These are phyloP conservation scores for Didymella lethalis DNA, from an alignment of 2,329 filamentous ascomycete species.

Conservation along the genomic window DNA sequence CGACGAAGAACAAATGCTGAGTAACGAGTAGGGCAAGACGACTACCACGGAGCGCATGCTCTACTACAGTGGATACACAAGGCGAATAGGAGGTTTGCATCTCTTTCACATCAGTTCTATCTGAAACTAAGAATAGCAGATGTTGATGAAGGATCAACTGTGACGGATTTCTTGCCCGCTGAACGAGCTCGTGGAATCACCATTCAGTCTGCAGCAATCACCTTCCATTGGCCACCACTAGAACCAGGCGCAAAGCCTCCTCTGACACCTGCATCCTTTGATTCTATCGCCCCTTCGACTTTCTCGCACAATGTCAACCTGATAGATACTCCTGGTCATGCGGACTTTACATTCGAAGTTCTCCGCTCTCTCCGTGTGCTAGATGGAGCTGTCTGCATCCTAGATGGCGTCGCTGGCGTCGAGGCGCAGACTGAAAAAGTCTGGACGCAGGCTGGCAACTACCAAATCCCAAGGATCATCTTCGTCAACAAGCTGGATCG, in stretches of 20 bases:
- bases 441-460: constrained; percentile 87
- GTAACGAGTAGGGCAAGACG: constrained; percentile 75
- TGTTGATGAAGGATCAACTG: constrained; percentile 94
- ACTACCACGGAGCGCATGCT: constrained; percentile 99
- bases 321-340: constrained; percentile 96
- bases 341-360: constrained; percentile 97
- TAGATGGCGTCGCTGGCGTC: constrained; percentile 91
- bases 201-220: constrained; percentile 96
- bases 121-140: constrained; percentile 55
- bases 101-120: constrained; percentile 1
- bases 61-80: constrained; percentile 90
- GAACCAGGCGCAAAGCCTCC: constrained; percentile 47
- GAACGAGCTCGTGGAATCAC: constrained; percentile 94
- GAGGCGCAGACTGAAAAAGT: constrained; percentile 98
- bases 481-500: constrained; percentile 88
- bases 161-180: constrained; percentile 94
- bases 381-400: constrained; percentile 90
- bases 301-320: constrained; percentile 60
- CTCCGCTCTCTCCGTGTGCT: constrained; percentile 86
- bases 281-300: constrained; percentile 56
- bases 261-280: constrained; percentile 40
- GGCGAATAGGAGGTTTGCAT: constrained; percentile 74
- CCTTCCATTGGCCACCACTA: constrained; percentile 85
- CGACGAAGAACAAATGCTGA: constrained; percentile 6
- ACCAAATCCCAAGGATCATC: constrained; percentile 81